Conservation (phyloP, 2,329 filamentous ascomycete species). For the Nemania diffusa region DNA sequence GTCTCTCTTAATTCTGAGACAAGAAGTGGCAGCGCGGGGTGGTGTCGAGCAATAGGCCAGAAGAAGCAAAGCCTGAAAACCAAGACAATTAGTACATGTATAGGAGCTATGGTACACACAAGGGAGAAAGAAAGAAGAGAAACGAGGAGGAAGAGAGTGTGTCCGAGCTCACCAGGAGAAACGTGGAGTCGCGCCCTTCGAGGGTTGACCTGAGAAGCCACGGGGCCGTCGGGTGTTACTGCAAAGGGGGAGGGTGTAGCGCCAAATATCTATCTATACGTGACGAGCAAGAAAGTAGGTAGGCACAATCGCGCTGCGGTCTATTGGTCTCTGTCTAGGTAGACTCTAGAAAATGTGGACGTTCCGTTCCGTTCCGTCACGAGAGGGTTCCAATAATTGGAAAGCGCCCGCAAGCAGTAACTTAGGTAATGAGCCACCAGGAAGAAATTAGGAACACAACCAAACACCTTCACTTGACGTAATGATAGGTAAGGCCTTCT, state of each 20-base stretch:
- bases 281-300: not conserved
- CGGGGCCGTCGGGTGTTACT: conserved; percentile 3
- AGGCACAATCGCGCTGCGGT: not conserved
- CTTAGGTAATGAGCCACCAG: not conserved
- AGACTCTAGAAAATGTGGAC: not conserved
- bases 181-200: conserved; percentile 6
- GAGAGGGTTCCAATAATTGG: not conserved
- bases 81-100: conserved; percentile 27
- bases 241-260: not conserved
- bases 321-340: no score
- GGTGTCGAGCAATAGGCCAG: conserved; percentile 18
- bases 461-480: not conserved
- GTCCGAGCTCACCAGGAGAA: conserved; percentile 1
- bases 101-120: conserved; percentile 10
- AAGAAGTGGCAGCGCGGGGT: conserved; percentile 12
- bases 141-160: not conserved
- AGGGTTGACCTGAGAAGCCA: conserved; percentile 12
- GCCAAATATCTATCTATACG: not conserved
- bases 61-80: conserved; percentile 24
- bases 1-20: conserved; percentile 13
- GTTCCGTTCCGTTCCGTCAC: conserved; percentile 2
- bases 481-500: not conserved
- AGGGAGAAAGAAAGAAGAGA: not conserved
- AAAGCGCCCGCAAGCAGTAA: not conserved
- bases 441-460: not conserved